Conservation (phyloP, 192 early-diverging fungal genomes). For the Coemansia sp. region DNA sequence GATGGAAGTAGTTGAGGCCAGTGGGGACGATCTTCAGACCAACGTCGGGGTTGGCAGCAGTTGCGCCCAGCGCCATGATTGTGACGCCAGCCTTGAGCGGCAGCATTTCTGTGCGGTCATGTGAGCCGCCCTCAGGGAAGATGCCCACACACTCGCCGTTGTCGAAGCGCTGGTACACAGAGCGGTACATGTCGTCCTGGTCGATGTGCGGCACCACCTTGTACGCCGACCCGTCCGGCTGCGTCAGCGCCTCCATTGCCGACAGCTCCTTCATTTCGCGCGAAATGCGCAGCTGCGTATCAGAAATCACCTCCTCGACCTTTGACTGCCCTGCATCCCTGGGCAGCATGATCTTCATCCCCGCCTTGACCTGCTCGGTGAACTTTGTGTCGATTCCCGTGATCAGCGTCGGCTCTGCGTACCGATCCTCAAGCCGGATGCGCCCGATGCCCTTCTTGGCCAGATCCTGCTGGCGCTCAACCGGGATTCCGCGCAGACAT, state of each 20-base stretch:
- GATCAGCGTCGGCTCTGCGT: slow-evolving; percentile 68
- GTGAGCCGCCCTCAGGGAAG: slow-evolving; percentile 97
- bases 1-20: slow-evolving; percentile 95
- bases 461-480: slow-evolving; percentile 90
- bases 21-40: slow-evolving; percentile 93
- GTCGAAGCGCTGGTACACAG: slow-evolving; percentile 78
- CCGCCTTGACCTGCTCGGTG: slow-evolving; percentile 61
- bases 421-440: slow-evolving; percentile 66
- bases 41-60: slow-evolving; percentile 77
- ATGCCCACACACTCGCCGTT: slow-evolving; percentile 83
- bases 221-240: slow-evolving; percentile 59
- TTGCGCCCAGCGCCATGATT: slow-evolving; percentile 86
- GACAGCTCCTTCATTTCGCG: slow-evolving; percentile 72
- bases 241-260: slow-evolving; percentile 64
- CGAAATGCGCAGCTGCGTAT: slow-evolving; percentile 77
- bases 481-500: slow-evolving; percentile 81
- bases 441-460: slow-evolving; percentile 70
- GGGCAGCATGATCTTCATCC: slow-evolving; percentile 67
- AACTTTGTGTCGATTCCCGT: slow-evolving; percentile 71
- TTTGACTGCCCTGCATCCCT: slow-evolving; percentile 61
- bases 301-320: slow-evolving; percentile 76
- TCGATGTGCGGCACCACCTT: slow-evolving; percentile 84
- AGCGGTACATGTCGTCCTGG: slow-evolving; percentile 82
- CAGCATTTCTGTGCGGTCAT: slow-evolving; percentile 94
- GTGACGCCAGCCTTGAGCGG: slow-evolving; percentile 91